Evolutionary conservation across 371 early-diverging fungal species (phyloP).

Genomic region (Apophysomyces variabilis): DNA sequence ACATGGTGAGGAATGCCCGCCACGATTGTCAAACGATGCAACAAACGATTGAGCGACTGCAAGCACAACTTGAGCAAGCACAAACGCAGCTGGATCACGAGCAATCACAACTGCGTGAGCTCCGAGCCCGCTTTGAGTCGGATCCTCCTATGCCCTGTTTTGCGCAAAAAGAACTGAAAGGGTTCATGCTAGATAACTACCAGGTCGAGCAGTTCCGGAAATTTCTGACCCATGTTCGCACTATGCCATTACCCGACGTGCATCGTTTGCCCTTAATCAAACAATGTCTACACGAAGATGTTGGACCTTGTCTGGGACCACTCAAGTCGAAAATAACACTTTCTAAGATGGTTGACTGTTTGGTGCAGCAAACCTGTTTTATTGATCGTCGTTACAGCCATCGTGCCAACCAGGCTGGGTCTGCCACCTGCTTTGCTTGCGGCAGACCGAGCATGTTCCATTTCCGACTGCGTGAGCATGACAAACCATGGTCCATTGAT

Average conservation of each 20-base stretch:
- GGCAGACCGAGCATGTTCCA: conserved; percentile 62
- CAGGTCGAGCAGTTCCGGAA: conserved; percentile 28
- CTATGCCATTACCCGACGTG: conserved; percentile 59
- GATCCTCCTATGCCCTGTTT: conserved; percentile 71
- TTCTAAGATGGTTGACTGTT: conserved; percentile 74
- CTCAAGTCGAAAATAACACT: conserved; percentile 74
- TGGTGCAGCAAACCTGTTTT: conserved; percentile 65
- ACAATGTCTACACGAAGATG: conserved; percentile 77
- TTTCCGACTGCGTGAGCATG: conserved; percentile 70
- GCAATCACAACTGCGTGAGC: conserved; percentile 62
- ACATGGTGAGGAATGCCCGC: conserved; percentile 80
- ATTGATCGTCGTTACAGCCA: conserved; percentile 63
- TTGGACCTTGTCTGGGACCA: conserved; percentile 80
- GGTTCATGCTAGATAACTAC: neutral
- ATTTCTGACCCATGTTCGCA: conserved; percentile 47
- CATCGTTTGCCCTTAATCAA: conserved; percentile 73
- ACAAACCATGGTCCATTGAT: conserved; percentile 78
- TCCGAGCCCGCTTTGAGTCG: conserved; percentile 65
- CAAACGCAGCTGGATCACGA: conserved; percentile 60
- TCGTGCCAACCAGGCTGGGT: conserved; percentile 41
- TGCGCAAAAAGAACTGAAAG: conserved; percentile 50
- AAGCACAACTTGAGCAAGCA: conserved; percentile 54
- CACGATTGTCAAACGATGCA: conserved; percentile 49
- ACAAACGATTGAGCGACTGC: conserved; percentile 38
- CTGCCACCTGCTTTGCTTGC: conserved; percentile 72